phyloP scores from a whole-genome alignment of 208 protist genomes.

The Leishmania turanica region DNA sequence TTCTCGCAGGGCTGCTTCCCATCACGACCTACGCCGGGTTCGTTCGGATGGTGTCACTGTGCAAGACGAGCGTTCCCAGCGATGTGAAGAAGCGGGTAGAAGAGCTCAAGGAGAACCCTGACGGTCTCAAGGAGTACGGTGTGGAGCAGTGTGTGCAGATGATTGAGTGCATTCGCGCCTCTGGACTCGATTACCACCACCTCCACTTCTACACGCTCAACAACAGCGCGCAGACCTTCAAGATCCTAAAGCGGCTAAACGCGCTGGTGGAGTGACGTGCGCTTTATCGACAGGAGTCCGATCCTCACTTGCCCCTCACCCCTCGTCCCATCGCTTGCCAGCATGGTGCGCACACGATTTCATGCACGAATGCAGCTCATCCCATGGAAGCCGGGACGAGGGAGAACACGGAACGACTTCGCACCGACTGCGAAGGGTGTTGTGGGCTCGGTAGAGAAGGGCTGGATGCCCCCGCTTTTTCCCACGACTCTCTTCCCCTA shows the following conservation, averaged over 20 bases:
- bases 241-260: slow-evolving; percentile 47
- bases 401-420: not conserved
- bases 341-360: not conserved
- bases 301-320: not conserved
- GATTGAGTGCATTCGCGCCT: slow-evolving; percentile 54
- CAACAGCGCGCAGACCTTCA: slow-evolving; percentile 39
- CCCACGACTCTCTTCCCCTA: not conserved
- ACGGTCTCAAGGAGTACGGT: slow-evolving; percentile 61
- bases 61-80: slow-evolving; percentile 66
- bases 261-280: slow-evolving; percentile 33
- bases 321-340: not conserved
- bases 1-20: slow-evolving; percentile 95
- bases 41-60: slow-evolving; percentile 71
- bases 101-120: slow-evolving; percentile 63
- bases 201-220: slow-evolving; percentile 86
- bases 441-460: not conserved
- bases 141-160: slow-evolving; percentile 63
- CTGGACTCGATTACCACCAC: slow-evolving; percentile 61
- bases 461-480: not conserved
- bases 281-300: not conserved
- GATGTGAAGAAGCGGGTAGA: slow-evolving; percentile 53
- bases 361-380: not conserved
- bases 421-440: not conserved
- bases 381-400: not conserved
- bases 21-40: slow-evolving; percentile 78